These are phyloP conservation scores for Thoreauomyces humboldtii DNA, from an alignment of 192 early-diverging fungal genomes.

Conservation along the genomic window DNA sequence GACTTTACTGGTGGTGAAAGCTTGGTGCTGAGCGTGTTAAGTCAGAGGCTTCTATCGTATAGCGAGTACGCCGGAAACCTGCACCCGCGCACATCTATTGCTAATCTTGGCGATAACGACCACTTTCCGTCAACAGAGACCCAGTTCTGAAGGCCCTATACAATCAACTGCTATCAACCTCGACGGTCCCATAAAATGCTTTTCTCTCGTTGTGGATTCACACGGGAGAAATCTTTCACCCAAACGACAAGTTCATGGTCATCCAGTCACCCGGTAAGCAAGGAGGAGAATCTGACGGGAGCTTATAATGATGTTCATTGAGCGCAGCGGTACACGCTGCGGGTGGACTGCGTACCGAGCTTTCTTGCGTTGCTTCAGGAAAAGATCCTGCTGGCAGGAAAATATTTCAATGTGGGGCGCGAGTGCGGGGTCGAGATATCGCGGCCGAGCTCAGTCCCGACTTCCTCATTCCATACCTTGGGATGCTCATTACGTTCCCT, in stretches of 20 bases:
- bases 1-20: slow-evolving; percentile 62
- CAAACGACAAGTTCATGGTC: slow-evolving; percentile 91
- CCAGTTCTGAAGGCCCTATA: slow-evolving; percentile 68
- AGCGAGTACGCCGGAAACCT: too few species aligned
- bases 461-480: slow-evolving; percentile 67
- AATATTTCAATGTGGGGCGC: slow-evolving; percentile 90
- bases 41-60: slow-evolving; percentile 66
- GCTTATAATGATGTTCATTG: slow-evolving; percentile 84
- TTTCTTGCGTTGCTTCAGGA: slow-evolving; percentile 74
- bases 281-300: slow-evolving; percentile 49
- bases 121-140: too few species aligned
- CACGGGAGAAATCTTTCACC: slow-evolving; percentile 84
- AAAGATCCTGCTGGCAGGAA: slow-evolving; percentile 87
- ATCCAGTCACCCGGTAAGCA: slow-evolving; percentile 51
- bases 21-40: slow-evolving; percentile 71
- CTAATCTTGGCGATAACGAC: too few species aligned
- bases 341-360: slow-evolving; percentile 62
- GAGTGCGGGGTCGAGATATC: slow-evolving; percentile 77
- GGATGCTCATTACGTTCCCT: too few species aligned
- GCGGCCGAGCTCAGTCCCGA: slow-evolving; percentile 66
- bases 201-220: slow-evolving; percentile 89
- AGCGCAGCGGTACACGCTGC: slow-evolving; percentile 74
- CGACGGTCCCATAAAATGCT: slow-evolving; percentile 76
- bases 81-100: too few species aligned
- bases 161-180: slow-evolving; percentile 70